Conservation (phyloP, 495 filamentous ascomycete genomes). For the Bathelium albidoporum region DNA sequence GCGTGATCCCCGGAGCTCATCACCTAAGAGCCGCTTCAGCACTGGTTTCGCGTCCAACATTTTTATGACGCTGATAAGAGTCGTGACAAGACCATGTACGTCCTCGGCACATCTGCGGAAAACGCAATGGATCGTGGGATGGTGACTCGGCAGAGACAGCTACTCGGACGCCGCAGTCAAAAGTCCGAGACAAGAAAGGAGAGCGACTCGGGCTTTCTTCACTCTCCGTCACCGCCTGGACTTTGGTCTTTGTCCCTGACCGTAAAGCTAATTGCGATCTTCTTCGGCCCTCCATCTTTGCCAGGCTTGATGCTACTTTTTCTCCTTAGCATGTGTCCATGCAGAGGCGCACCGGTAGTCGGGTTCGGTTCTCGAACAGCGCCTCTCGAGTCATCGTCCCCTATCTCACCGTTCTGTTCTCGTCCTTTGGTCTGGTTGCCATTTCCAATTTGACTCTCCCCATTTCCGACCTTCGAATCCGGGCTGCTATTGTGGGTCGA, state of each 20-base stretch:
- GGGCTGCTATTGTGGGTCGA: background rate
- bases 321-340: conserved; percentile 18
- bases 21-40: background rate
- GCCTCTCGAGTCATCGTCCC: background rate
- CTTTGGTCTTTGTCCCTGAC: background rate
- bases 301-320: conserved; percentile 23
- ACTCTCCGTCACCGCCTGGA: background rate
- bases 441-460: conserved; percentile 11
- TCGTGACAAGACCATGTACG: no score
- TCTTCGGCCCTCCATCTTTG: conserved; percentile 25
- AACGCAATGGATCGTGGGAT: no score
- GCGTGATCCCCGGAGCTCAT: background rate
- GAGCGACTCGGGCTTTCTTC: no score
- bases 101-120: no score
- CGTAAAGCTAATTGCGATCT: conserved; percentile 22
- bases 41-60: background rate
- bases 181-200: no score
- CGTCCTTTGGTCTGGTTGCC: conserved; percentile 9
- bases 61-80: no score
- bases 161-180: no score
- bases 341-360: background rate
- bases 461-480: background rate
- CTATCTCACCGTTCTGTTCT: background rate
- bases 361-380: background rate
- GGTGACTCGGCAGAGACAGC: no score